Base-by-base conservation (phyloP, 768 basidiomycete genomes). In the Crepidotus variabilis region DNA sequence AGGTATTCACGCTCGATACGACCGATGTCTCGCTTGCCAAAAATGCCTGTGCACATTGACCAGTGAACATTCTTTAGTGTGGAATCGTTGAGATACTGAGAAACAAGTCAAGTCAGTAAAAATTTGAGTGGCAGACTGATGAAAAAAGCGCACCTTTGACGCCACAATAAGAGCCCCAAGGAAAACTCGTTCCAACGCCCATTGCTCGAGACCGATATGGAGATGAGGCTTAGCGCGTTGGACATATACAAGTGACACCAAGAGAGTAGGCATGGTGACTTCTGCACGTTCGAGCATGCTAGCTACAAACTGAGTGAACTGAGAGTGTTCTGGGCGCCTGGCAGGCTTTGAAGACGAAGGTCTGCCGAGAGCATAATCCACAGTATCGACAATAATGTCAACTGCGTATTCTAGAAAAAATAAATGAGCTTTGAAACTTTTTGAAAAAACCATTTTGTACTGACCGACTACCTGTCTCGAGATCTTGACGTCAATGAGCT, bases 31-130 rank as follows among this genome's bases (percentile, higher is more conserved):
- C 88, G 82, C 69, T 88, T 89, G 61, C 88, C 87, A 67, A 91
- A 91, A 23, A 90, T 85, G 28, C 86, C 86, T 0, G 89, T 89
- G 71, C 88, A 90, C n/a, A 88, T 75, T 8, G 88, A 87, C 92
- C 92, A 94, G 69, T 94, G 92, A 50, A 89, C 79, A 72, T 94
- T 94, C 79, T 94, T 94, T 14, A 93, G 80, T 23, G 90, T 91
- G 14, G 88, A 92, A 69, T 95, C 93, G 69, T 94, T 93, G 34
- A 88, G 75, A 67, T 94, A 94, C 84, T 90, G 57, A 13, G 13
- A 23, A 56, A 47, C 46, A 43, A 54, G 39, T n/a, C 52, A 50
- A 50, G 51, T 51, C 51, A 55, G 57, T 61, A 22, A 45, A 36
- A 33, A 60, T 55, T 45, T 58, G 39, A 55, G 52, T 14, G 33